A percentile compares a stretch with the other conserved stretches of the same genome.
Evolutionary conservation across 2,329 filamentous ascomycete genomes (phyloP).

Genomic region (Xylaria hypoxylon): DNA sequence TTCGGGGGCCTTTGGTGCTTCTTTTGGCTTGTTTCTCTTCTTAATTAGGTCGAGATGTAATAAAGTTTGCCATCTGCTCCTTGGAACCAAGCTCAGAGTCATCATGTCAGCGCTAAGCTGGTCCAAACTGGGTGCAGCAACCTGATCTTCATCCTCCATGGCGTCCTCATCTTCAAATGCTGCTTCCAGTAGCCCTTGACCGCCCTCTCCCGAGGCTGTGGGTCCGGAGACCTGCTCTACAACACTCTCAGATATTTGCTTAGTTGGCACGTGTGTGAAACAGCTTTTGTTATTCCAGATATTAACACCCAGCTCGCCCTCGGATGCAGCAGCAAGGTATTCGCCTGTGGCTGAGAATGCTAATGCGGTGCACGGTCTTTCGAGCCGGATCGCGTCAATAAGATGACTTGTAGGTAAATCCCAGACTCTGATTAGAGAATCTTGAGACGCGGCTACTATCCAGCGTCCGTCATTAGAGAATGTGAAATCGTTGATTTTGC

Average conservation of each 20-base stretch:
- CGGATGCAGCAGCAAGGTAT: conserved; percentile 89
- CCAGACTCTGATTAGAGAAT: conserved; percentile 86
- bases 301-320: conserved; percentile 86
- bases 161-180: conserved; percentile 71
- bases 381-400: conserved; percentile 88
- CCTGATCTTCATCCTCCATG: conserved; percentile 64
- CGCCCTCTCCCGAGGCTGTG: conserved; percentile 85
- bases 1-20: conserved; percentile 90
- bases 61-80: conserved; percentile 92
- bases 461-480: conserved; percentile 95
- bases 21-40: conserved; percentile 92
- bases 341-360: conserved; percentile 92
- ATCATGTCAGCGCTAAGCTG: conserved; percentile 86
- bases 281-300: conserved; percentile 96
- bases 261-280: conserved; percentile 88
- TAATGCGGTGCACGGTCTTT: conserved; percentile 82
- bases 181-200: conserved; percentile 78
- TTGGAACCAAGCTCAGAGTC: conserved; percentile 89
- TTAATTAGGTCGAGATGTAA: conserved; percentile 93
- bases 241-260: conserved; percentile 83
- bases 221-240: conserved; percentile 75
- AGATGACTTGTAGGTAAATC: conserved; percentile 95
- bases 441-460: conserved; percentile 88
- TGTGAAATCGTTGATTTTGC: conserved; percentile 80
- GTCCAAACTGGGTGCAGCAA: conserved; percentile 71